Percentiles rank a stretch among this genome's conserved stretches.
Evolutionary conservation across 768 basidiomycete species (phyloP).

Genomic region (Pleurotus ostreatus): DNA sequence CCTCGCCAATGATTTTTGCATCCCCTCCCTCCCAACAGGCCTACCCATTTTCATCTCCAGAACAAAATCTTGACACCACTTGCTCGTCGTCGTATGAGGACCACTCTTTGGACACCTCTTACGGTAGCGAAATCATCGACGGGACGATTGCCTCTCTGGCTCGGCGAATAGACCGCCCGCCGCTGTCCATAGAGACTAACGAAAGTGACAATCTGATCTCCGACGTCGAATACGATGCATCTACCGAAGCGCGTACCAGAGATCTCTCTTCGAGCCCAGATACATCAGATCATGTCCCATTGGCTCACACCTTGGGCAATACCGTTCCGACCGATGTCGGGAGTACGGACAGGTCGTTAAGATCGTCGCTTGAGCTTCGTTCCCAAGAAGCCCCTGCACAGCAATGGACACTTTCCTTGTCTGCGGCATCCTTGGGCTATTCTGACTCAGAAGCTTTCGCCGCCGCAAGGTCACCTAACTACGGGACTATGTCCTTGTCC

Average conservation of each 20-base stretch:
- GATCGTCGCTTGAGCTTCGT: conserved; percentile 10
- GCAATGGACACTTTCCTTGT: conserved; percentile 16
- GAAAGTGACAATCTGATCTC: background rate
- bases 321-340: conserved; percentile 1
- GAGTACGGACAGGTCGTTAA: conserved; percentile 8
- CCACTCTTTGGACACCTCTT: conserved; percentile 25
- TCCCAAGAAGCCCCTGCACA: background rate
- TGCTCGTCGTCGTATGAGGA: conserved; percentile 16
- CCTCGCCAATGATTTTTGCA: conserved; percentile 21
- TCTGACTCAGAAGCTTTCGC: conserved; percentile 9
- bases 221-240: background rate
- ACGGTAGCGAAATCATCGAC: conserved; percentile 15
- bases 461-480: conserved; percentile 5
- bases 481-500: conserved; percentile 9
- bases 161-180: background rate
- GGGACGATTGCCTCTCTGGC: conserved; percentile 1
- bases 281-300: too few relatives aligned
- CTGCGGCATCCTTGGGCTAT: conserved; percentile 11
- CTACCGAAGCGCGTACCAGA: background rate
- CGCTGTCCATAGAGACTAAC: conserved; percentile 8
- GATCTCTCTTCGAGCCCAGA: background rate
- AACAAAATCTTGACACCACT: conserved; percentile 9
- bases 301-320: background rate
- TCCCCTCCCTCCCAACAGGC: conserved; percentile 21
- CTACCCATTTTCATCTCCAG: conserved; percentile 11